phyloP scores from a whole-genome alignment of 2,329 filamentous ascomycete species.

The Botrytis fragariae region DNA sequence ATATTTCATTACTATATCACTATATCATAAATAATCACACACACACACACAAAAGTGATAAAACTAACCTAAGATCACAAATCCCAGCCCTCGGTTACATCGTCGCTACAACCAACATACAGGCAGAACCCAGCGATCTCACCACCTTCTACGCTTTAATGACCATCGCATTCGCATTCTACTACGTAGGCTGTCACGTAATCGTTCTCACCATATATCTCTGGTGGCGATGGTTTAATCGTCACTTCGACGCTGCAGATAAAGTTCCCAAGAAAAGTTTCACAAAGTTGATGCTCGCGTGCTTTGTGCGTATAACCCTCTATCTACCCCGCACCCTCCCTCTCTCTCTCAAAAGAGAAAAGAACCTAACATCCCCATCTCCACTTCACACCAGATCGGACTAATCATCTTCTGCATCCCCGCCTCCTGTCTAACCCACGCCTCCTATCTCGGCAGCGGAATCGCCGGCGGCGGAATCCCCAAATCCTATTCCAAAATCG shows the following conservation, averaged over 20 bases:
- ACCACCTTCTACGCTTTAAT: not conserved
- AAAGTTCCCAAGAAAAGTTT: not conserved
- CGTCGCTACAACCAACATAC: not conserved
- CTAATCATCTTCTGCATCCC: not conserved
- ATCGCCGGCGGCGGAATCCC: not conserved
- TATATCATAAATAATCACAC: too few relatives aligned
- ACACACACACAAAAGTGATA: not conserved
- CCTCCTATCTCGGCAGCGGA: not conserved
- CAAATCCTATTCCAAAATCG: not conserved
- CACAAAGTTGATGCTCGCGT: not conserved
- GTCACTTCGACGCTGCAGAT: not conserved
- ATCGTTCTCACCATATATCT: not conserved
- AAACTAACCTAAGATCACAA: not conserved
- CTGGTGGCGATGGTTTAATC: not conserved
- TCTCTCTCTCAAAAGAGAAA: not conserved
- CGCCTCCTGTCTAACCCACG: not conserved
- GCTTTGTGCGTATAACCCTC: not conserved
- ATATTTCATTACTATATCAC: too few relatives aligned
- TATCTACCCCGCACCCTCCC: not conserved
- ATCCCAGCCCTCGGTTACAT: not conserved
- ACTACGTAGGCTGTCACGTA: not conserved
- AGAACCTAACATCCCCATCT: not conserved
- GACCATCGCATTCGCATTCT: not conserved
- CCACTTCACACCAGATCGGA: not conserved
- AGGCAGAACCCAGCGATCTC: not conserved